Base-by-base conservation (phyloP, 345 rosid species). In the Boechera divaricarpa region DNA sequence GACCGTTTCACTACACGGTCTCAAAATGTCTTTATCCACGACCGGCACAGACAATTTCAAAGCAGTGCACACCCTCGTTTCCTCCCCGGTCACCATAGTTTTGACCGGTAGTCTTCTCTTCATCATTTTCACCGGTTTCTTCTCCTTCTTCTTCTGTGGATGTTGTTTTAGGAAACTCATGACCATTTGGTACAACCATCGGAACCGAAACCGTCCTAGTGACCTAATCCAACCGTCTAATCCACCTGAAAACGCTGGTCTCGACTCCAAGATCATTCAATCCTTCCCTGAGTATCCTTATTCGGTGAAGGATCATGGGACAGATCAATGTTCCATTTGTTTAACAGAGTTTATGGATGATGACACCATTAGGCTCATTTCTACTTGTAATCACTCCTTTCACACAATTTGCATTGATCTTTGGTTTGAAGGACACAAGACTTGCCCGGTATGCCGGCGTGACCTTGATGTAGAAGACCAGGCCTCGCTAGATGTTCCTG, bases 351-450 rank as follows among this genome's bases (percentile, higher is more conserved):
- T 92, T 52, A 70, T 68, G 48, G 90, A 87, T 28, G 85, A 90
- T 0, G 94, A 89, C 41, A 45, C 83, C 21, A 86, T 94, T 41
- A 89, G 95, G 42, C 89, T 94, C 18, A 72, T 94, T 41, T 86
- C 88, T 2, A 84, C 84, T 68, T 94, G 97, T 81, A 87, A 79
- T 72, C 95, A 94, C 76, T 89, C 88, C 5, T 92, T 92, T 39
- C 98, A 91, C 74, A 82, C 83, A 67, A 91, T 86, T 45, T 94
- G 98, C 60, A 87, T 94, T 18, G 98, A 92, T 78, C 90, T 89
- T 28, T 94, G 97, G 98, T 89, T 92, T 47, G 81, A 80, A 21
- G 82, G 86, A 3, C 91, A 91, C 70, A 90, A 85, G 76, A 87
- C 94, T 8, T 94, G 98, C 31, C 98, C 98, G 0, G 91, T 94